A percentile compares a stretch with the other conserved stretches of the same genome.
Conservation (phyloP, 495 filamentous ascomycete genomes). For the Usnea hakonensis region DNA sequence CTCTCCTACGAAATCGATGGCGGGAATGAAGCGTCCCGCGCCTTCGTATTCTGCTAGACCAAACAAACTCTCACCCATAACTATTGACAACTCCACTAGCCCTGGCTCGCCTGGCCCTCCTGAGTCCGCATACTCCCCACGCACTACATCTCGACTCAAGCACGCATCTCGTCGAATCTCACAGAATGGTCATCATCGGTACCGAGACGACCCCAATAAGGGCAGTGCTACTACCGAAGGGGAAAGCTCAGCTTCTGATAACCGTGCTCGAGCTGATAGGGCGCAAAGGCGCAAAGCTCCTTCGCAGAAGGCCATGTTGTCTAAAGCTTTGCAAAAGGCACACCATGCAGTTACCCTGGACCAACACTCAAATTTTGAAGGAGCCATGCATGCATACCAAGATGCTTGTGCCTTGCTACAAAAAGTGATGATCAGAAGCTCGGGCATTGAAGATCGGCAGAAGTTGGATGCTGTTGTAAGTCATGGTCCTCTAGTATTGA, state of each 20-base stretch:
- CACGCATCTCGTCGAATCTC: conserved; percentile 21
- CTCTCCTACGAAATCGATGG: conserved; percentile 14
- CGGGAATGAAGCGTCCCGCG: conserved; percentile 6
- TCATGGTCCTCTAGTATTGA: conserved; percentile 20
- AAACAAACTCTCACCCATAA: conserved; percentile 9
- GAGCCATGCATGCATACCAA: conserved; percentile 81
- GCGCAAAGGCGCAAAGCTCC: conserved; percentile 36
- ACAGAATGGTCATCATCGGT: conserved; percentile 12
- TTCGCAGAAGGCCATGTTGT: conserved; percentile 87
- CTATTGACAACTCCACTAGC: conserved; percentile 16
- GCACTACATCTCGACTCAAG: conserved; percentile 25
- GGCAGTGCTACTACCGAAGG: conserved; percentile 26
- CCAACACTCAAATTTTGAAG: conserved; percentile 89
- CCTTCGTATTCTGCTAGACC: conserved; percentile 9
- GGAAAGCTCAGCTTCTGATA: conserved; percentile 27
- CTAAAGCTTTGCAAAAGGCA: conserved; percentile 85
- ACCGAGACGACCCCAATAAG: conserved; percentile 19
- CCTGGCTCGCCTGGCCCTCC: conserved; percentile 15
- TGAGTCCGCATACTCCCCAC: conserved; percentile 17
- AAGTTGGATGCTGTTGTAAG: conserved; percentile 88
- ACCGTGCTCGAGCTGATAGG: conserved; percentile 25
- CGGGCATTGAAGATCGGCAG: conserved; percentile 66
- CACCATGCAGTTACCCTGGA: conserved; percentile 92
- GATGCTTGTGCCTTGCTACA: conserved; percentile 82
- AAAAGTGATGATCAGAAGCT: conserved; percentile 76